These are phyloP conservation scores for Vigna mungo DNA, from an alignment of 306 rosid species.

Conservation along the genomic window DNA sequence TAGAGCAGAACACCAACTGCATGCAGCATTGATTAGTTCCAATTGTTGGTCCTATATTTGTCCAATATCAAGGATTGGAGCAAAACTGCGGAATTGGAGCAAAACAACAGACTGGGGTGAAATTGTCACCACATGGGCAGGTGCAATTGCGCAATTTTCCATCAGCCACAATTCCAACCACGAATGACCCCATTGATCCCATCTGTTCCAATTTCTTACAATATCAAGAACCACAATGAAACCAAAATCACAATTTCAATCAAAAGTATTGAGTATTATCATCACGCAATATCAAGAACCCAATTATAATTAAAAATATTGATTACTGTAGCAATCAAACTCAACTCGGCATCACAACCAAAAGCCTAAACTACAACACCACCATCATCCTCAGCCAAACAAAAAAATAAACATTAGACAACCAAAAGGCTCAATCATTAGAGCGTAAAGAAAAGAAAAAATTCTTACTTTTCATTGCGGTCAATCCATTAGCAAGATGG, in stretches of 20 bases:
- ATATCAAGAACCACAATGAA: too few species aligned
- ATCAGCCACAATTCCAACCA: too few species aligned
- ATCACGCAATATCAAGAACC: background rate
- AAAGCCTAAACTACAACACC: too few species aligned
- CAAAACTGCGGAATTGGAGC: background rate
- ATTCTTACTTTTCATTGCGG: conserved; percentile 63
- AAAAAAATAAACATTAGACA: background rate
- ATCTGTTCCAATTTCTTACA: too few species aligned
- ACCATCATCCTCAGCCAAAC: background rate
- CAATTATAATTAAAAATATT: background rate
- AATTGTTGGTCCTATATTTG: background rate
- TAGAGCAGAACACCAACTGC: background rate
- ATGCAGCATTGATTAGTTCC: background rate
- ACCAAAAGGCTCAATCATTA: background rate
- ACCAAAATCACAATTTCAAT: too few species aligned
- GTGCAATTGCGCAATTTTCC: too few species aligned
- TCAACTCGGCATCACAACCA: background rate
- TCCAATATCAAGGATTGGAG: background rate
- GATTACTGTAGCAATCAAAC: background rate
- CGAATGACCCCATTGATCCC: too few species aligned
- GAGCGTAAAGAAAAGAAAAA: background rate
- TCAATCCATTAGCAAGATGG: conserved; percentile 43
- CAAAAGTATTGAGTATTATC: too few species aligned
- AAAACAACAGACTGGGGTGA: too few species aligned
- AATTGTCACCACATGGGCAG: background rate